These are phyloP conservation scores for Backusella tarrabulga DNA, from an alignment of 192 early-diverging fungal species.

Conservation along the genomic window DNA sequence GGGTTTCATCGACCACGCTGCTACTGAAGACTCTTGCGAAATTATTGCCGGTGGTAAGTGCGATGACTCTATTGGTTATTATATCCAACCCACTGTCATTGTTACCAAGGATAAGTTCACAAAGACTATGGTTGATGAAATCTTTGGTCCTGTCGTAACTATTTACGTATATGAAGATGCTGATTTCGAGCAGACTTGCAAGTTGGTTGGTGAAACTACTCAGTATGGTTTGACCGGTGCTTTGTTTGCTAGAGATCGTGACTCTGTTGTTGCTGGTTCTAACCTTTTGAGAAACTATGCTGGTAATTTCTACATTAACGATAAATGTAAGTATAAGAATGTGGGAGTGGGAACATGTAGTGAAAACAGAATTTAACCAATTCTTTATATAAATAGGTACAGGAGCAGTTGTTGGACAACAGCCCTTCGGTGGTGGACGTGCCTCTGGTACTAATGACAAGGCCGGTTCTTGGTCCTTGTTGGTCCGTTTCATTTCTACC, in stretches of 20 bases:
- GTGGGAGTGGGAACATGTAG: not conserved
- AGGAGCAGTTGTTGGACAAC: constrained; percentile 96
- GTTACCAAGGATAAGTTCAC: constrained; percentile 79
- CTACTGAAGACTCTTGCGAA: constrained; percentile 60
- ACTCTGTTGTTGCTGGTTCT: constrained; percentile 68
- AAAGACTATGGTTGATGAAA: constrained; percentile 91
- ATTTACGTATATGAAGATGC: constrained; percentile 86
- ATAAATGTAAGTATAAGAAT: constrained; percentile 66
- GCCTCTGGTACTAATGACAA: constrained; percentile 99
- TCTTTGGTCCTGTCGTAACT: constrained; percentile 97
- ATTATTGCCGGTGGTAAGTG: constrained; percentile 92
- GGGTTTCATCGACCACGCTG: constrained; percentile 82
- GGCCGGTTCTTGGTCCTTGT: constrained; percentile 78
- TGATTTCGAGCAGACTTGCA: constrained; percentile 72
- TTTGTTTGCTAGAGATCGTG: constrained; percentile 88
- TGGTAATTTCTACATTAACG: constrained; percentile 99
- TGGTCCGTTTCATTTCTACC: constrained; percentile 81
- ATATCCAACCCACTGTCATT: constrained; percentile 88
- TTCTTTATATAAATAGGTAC: constrained; percentile 43
- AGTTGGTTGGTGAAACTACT: constrained; percentile 76
- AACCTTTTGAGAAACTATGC: constrained; percentile 83
- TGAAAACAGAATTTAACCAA: not conserved
- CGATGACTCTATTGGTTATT: constrained; percentile 87
- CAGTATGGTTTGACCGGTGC: constrained; percentile 89
- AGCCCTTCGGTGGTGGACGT: constrained; percentile 95